Percentiles rank a stretch among this genome's conserved stretches.
phyloP scores from a whole-genome alignment of 768 basidiomycete species.

The Lactarius vividus region DNA sequence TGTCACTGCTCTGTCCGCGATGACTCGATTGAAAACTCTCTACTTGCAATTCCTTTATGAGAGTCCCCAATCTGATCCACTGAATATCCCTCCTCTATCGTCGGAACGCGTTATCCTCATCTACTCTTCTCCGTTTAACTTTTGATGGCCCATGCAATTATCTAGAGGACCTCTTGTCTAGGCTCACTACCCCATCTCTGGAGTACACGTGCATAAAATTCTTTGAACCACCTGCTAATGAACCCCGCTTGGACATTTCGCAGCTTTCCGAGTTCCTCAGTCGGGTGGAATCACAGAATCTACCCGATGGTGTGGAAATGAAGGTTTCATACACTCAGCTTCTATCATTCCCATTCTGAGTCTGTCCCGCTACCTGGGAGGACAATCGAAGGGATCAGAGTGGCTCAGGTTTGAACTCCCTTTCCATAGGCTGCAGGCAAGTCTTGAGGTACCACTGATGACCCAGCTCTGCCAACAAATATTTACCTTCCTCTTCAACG shows the following conservation, averaged over 20 bases:
- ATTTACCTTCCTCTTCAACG: neutral
- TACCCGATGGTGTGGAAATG: neutral
- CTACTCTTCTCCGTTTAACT: neutral
- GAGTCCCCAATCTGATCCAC: too few species aligned
- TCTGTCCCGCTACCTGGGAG: neutral
- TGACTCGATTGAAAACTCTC: neutral
- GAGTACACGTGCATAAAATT: neutral
- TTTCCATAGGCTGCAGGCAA: too few species aligned
- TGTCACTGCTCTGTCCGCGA: neutral
- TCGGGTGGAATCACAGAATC: neutral
- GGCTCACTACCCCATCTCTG: neutral
- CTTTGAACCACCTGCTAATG: neutral
- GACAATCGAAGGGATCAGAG: neutral
- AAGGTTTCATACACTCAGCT: too few species aligned
- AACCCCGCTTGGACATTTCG: neutral
- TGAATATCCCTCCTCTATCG: neutral
- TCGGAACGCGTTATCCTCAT: too few species aligned
- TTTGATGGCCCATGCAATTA: neutral
- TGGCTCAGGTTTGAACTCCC: neutral
- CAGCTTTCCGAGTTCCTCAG: neutral
- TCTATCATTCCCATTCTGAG: neutral
- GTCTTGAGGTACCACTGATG: neutral
- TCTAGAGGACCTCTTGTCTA: neutral
- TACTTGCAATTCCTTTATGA: neutral
- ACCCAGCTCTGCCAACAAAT: neutral